Conservation (phyloP, 179 eudicot species). For the Vitellaria paradoxa region DNA sequence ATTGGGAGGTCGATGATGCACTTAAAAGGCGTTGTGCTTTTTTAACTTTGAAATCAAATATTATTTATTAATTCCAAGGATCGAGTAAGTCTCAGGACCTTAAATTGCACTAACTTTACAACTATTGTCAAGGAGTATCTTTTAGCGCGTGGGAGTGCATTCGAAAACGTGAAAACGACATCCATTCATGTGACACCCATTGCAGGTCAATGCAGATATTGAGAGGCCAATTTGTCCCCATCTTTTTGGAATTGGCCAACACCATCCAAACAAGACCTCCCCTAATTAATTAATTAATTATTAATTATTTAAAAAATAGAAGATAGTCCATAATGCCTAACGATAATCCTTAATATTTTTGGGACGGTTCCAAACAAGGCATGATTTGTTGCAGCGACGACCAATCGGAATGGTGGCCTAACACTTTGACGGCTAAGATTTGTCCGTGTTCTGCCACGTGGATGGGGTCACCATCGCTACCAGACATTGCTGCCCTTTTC, state of each 20-base stretch:
- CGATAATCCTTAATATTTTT: neutral
- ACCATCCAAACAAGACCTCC: neutral
- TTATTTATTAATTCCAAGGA: too few relatives aligned
- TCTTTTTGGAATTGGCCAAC: neutral
- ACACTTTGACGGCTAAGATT: constrained; percentile 16
- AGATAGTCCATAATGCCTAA: neutral
- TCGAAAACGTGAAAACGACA: too few relatives aligned
- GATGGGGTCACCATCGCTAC: neutral
- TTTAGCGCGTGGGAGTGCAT: neutral
- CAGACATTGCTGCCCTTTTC: constrained; percentile 10
- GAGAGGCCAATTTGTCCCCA: constrained; percentile 7
- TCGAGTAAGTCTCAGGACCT: too few relatives aligned
- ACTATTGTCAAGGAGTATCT: too few relatives aligned
- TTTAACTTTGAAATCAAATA: too few relatives aligned
- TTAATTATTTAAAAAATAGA: too few relatives aligned
- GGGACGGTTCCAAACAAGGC: constrained; percentile 19
- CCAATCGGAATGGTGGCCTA: constrained; percentile 28
- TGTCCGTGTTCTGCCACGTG: constrained; percentile 10
- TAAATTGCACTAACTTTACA: too few relatives aligned
- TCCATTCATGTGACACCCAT: too few relatives aligned
- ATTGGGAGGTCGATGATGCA: too few relatives aligned
- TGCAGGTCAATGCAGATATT: neutral
- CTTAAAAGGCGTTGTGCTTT: too few relatives aligned
- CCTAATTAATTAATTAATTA: too few relatives aligned
- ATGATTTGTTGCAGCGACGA: neutral